phyloP scores from a whole-genome alignment of 2,329 filamentous ascomycete species.

The Fusarium lateritium region DNA sequence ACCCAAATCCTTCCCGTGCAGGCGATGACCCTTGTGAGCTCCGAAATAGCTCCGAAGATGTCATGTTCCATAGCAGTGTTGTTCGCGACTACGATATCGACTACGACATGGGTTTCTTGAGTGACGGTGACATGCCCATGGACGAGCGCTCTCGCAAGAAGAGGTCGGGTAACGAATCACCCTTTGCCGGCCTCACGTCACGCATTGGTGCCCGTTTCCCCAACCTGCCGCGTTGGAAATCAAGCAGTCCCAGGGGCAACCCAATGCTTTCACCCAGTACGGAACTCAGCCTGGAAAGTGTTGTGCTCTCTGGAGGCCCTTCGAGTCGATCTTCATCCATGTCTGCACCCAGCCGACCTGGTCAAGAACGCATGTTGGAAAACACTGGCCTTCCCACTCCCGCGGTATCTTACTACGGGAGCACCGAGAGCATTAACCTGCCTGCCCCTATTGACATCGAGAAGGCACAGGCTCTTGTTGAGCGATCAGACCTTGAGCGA shows the following conservation, averaged over 20 bases:
- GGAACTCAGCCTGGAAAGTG: conserved; percentile 85
- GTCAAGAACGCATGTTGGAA: conserved; percentile 63
- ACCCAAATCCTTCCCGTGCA: conserved; percentile 52
- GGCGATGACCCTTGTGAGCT: conserved; percentile 75
- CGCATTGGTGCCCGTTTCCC: conserved; percentile 75
- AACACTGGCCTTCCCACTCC: conserved; percentile 72
- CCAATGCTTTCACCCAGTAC: conserved; percentile 76
- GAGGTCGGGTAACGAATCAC: conserved; percentile 69
- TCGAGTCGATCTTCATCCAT: conserved; percentile 87
- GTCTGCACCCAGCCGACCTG: conserved; percentile 70
- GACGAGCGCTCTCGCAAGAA: conserved; percentile 67
- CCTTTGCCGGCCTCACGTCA: conserved; percentile 73
- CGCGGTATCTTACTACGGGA: conserved; percentile 74
- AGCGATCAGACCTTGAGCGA: conserved; percentile 67
- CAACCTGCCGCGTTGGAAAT: conserved; percentile 66
- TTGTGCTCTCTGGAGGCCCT: conserved; percentile 73
- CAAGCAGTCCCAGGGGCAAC: conserved; percentile 60
- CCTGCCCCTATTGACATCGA: conserved; percentile 61
- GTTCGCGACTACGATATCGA: conserved; percentile 65
- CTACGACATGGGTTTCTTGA: conserved; percentile 78
- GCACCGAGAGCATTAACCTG: conserved; percentile 67
- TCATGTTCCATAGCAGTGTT: conserved; percentile 55
- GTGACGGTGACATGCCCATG: conserved; percentile 70
- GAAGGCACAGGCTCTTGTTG: conserved; percentile 50
- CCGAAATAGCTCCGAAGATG: conserved; percentile 61